Base-by-base conservation (phyloP, 1,139 yeast genomes). In the Lodderomyces jiufengensis region DNA sequence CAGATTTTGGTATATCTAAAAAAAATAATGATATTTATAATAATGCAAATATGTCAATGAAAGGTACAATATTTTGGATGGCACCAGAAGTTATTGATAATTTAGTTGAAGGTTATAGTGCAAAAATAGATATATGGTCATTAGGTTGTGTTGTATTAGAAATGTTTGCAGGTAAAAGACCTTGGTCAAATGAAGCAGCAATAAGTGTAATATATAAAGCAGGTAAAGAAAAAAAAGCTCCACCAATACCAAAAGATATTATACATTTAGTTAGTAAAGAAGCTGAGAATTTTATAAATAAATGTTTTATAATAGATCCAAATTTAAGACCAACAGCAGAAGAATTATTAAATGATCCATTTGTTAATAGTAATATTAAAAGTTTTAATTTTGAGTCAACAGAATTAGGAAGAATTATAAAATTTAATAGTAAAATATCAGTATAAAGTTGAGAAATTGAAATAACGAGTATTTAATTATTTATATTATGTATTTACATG, bases 51-150 rank as follows among this genome's bases (percentile, higher is more conserved):
- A 86, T 90, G 95, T 90, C 97, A 10, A 84, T 84, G 92, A 96
- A 94, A 60, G 99, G 99, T 14, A 90, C 98, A 0, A 90, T 94
- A 2, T 94, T 90, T 56, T 94, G 98, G 98, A 94, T 94, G 98
- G 99, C 99, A 0, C 99, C 99, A 0, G 99, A 94, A 56, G 96
- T 94, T 42, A 88, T 94, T 39, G 87, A 85, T 53, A 81, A 81
- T 48, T 80, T 78, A 26, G 84, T 83, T 47, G 95, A 84, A 54
- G 97, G 97, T 0, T 94, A 94, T 55, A 86, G 95, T 63, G 98
- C 98, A 20, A 94, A 94, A 59, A 88, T 94, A 26, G 95, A 84
- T 57, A 83, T 84, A 26, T 84, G 95, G 95, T 82, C 97, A 0
- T 61, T 90, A 28, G 99, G 98, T 0, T 94, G 99, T 68, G 95